Evolutionary conservation across 108 stramenopile genomes (phyloP).

Genomic region (Skeletonema tropicum): DNA sequence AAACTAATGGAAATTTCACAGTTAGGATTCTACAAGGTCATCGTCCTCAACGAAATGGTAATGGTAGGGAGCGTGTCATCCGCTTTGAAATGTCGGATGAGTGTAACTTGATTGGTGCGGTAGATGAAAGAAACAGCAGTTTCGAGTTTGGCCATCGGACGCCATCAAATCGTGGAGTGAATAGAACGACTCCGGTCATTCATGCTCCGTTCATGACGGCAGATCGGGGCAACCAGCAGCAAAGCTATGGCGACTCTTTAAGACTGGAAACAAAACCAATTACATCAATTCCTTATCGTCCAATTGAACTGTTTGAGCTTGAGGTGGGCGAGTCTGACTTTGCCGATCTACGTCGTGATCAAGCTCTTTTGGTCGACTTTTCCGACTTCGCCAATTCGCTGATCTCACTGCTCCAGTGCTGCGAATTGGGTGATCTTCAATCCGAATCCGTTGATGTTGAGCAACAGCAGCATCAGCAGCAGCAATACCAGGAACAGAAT

Average conservation of each 20-base stretch:
- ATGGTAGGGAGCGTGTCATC: slow-evolving; percentile 46
- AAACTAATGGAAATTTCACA: slow-evolving; percentile 29
- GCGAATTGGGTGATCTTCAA: slow-evolving; percentile 36
- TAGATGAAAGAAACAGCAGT: background rate
- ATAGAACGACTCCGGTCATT: slow-evolving; percentile 14
- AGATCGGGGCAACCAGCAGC: slow-evolving; percentile 20
- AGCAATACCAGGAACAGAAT: slow-evolving; percentile 6
- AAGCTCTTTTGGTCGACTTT: slow-evolving; percentile 56
- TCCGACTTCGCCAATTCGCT: slow-evolving; percentile 51
- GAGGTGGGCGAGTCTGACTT: slow-evolving; percentile 63
- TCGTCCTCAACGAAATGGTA: slow-evolving; percentile 27
- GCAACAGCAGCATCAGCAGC: slow-evolving; percentile 5
- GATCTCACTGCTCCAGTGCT: slow-evolving; percentile 46
- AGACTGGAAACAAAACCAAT: slow-evolving; percentile 7
- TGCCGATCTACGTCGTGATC: slow-evolving; percentile 44
- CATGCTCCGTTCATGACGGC: slow-evolving; percentile 45
- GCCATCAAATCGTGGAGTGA: slow-evolving; percentile 12
- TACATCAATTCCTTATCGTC: slow-evolving; percentile 2
- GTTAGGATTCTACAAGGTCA: slow-evolving; percentile 48
- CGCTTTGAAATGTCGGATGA: slow-evolving; percentile 61
- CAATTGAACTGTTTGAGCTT: slow-evolving; percentile 48
- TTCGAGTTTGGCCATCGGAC: slow-evolving; percentile 4
- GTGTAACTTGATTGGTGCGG: slow-evolving; percentile 25
- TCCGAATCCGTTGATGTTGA: slow-evolving; percentile 1
- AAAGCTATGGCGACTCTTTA: background rate